Evolutionary conservation across 2,329 filamentous ascomycete genomes (phyloP), one percentile per base, ranked within the genome.

Genomic region (Colletotrichum sp.): DNA sequence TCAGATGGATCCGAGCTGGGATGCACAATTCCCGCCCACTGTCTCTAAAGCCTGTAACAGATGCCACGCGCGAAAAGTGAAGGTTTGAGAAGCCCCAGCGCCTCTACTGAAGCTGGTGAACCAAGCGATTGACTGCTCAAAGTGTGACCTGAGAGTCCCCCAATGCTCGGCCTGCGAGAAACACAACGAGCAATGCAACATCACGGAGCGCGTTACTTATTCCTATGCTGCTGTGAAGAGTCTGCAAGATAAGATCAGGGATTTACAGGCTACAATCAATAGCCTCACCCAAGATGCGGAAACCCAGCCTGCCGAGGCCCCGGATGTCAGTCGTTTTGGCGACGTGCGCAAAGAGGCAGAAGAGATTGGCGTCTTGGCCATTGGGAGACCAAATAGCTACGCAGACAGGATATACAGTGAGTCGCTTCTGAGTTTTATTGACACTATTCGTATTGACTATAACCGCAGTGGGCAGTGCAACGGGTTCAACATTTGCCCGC

Each of bases 111-210:
- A 57, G 52, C 13, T 55, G 5, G 26, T 8, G 7, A 55, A 63
- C 21, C 7, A 26, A 62, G 26, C 16, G 36, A 62, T 34, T 44
- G 57, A 70, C 60, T 28, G 16, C 7, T 32, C 21, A 18, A 52
- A 75, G 81, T 78, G 59, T 83, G 80, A 74, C 80, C 78, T 77
- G 81, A 81, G 57, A 78, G 78, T 69, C 75, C 83, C 73, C 80
- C 82, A 8, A 32, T 79, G 78, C 52, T 72, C 77, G 12, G 24
- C 75, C 24, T 79, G 78, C 28, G 36, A 64, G 6, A 74, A 65
- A 10, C 66, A 79, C 3, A 60, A 68, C 36, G 77, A 79, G 65
- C 69, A 77, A 10, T 79, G 77, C 49, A 79, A 79, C 30, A 78
- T 79, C 49, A 79, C 78, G 5, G 77, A 79, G 18, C 72, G 71